A percentile compares a stretch with the other conserved stretches of the same genome.
Evolutionary conservation across 2,329 filamentous ascomycete genomes (phyloP).

Genomic region (Xylaria digitata): DNA sequence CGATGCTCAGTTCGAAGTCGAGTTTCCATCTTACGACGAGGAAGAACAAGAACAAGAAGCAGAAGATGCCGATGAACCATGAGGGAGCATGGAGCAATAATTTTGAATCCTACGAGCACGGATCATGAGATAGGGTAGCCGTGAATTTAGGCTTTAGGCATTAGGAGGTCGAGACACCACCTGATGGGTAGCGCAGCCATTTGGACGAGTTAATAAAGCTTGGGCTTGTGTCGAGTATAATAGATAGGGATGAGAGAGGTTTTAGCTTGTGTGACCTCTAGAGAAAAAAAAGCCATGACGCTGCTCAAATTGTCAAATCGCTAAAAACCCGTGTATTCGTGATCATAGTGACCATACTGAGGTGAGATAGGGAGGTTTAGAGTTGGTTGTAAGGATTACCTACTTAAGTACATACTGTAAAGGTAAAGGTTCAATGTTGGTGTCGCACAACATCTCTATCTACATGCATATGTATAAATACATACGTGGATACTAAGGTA

Average conservation of each 20-base stretch:
- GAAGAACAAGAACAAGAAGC: constrained; percentile 29
- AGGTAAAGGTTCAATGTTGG: too few relatives aligned
- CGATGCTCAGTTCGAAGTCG: constrained; percentile 58
- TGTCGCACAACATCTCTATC: too few relatives aligned
- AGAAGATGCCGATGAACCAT: constrained; percentile 19
- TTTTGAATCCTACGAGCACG: neutral
- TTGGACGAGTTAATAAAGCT: neutral
- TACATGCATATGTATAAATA: too few relatives aligned
- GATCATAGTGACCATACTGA: too few relatives aligned
- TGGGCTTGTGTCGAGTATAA: neutral
- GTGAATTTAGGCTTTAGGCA: neutral
- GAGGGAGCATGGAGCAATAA: neutral
- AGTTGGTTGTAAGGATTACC: too few relatives aligned
- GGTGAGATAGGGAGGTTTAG: too few relatives aligned
- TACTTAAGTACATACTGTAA: too few relatives aligned
- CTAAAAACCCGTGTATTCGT: too few relatives aligned
- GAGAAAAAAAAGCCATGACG: neutral
- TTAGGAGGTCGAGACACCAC: neutral
- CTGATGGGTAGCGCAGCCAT: neutral
- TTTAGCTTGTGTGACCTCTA: neutral
- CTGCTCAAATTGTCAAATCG: neutral
- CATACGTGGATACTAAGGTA: too few relatives aligned
- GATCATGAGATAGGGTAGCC: constrained; percentile 1
- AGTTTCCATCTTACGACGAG: constrained; percentile 54
- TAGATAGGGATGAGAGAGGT: neutral